Percentiles rank a stretch among this genome's conserved stretches.
These are phyloP conservation scores for Penicillium sclerotigenum DNA, from an alignment of 2,329 filamentous ascomycete species.

Conservation along the genomic window DNA sequence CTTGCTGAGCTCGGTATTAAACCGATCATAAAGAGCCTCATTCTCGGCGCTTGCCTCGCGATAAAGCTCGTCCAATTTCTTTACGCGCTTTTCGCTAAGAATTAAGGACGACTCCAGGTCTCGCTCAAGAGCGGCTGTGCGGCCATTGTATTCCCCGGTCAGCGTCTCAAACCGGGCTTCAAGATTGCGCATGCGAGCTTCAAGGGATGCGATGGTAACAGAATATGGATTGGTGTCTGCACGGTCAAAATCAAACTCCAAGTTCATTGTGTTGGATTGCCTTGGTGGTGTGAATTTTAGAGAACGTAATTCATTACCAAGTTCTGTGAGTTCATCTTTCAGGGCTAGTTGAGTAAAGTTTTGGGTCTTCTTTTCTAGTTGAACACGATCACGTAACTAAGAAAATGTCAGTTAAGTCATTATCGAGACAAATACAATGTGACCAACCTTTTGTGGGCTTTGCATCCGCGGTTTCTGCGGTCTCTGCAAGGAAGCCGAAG, in stretches of 20 bases:
- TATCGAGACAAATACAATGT: neutral
- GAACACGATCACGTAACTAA: slow-evolving; percentile 71
- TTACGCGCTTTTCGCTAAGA: slow-evolving; percentile 73
- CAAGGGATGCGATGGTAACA: slow-evolving; percentile 23
- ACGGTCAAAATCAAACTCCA: slow-evolving; percentile 32
- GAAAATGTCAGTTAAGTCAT: slow-evolving; percentile 2
- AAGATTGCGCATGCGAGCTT: slow-evolving; percentile 60
- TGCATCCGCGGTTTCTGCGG: slow-evolving; percentile 68
- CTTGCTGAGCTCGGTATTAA: slow-evolving; percentile 85
- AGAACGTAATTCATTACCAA: slow-evolving; percentile 72
- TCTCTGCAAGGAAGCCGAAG: slow-evolving; percentile 66
- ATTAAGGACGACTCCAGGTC: slow-evolving; percentile 71
- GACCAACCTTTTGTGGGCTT: slow-evolving; percentile 56
- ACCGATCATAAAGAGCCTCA: slow-evolving; percentile 84
- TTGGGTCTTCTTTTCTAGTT: slow-evolving; percentile 73
- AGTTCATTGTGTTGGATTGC: slow-evolving; percentile 29
- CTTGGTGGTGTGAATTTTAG: slow-evolving; percentile 35
- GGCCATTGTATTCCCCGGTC: slow-evolving; percentile 58
- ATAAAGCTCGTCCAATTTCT: slow-evolving; percentile 82
- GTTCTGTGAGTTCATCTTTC: slow-evolving; percentile 72
- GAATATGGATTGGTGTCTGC: slow-evolving; percentile 12
- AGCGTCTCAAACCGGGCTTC: slow-evolving; percentile 64
- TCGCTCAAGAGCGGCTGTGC: slow-evolving; percentile 61
- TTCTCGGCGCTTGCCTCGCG: slow-evolving; percentile 87
- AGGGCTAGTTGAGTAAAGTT: slow-evolving; percentile 67